A percentile compares a stretch with the other conserved stretches of the same genome.
phyloP scores from a whole-genome alignment of 23 red algal species.

The Cyanidiococcus yangmingshanensis region DNA sequence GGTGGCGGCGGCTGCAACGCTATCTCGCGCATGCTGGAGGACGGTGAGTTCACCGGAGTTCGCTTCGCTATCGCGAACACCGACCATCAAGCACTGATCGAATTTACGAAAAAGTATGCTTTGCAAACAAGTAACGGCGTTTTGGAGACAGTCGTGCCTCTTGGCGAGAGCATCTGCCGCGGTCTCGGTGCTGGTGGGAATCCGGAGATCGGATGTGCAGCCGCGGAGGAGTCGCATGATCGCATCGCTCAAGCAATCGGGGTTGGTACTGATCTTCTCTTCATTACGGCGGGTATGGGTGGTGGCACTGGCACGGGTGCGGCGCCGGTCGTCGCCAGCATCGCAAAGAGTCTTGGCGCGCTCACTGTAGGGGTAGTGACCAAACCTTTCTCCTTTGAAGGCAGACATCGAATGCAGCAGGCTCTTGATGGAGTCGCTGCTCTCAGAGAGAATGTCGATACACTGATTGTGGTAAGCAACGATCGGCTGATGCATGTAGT shows the following conservation, averaged over 20 bases:
- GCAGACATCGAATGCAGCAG: slow-evolving; percentile 28
- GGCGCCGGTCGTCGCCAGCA: slow-evolving; percentile 18
- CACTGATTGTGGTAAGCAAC: slow-evolving; percentile 29
- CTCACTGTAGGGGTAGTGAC: slow-evolving; percentile 35
- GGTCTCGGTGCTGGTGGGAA: slow-evolving; percentile 29
- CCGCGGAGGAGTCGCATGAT: slow-evolving; percentile 30
- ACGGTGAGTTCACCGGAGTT: slow-evolving; percentile 18
- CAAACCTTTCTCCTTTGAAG: slow-evolving; percentile 31
- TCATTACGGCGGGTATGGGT: slow-evolving; percentile 35
- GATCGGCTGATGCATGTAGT: slow-evolving; percentile 30
- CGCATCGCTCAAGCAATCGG: slow-evolving; percentile 20
- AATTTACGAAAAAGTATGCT: neutral
- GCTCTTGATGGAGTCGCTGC: slow-evolving; percentile 19
- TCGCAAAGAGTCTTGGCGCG: slow-evolving; percentile 21
- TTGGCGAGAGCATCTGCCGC: slow-evolving; percentile 7
- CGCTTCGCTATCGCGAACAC: slow-evolving; percentile 25
- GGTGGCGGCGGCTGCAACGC: slow-evolving; percentile 34
- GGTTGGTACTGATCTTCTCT: slow-evolving; percentile 23
- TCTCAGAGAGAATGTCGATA: slow-evolving; percentile 26
- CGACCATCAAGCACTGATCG: slow-evolving; percentile 19
- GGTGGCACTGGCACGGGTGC: slow-evolving; percentile 32
- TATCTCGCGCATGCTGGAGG: slow-evolving; percentile 25
- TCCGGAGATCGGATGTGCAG: slow-evolving; percentile 21
- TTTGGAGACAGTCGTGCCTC: slow-evolving; percentile 2
- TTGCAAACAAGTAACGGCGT: slow-evolving; percentile 3